Percentiles rank a stretch among this genome's conserved stretches.
Conservation (phyloP, 192 early-diverging fungal genomes). For the Neocallimastix lanati region DNA sequence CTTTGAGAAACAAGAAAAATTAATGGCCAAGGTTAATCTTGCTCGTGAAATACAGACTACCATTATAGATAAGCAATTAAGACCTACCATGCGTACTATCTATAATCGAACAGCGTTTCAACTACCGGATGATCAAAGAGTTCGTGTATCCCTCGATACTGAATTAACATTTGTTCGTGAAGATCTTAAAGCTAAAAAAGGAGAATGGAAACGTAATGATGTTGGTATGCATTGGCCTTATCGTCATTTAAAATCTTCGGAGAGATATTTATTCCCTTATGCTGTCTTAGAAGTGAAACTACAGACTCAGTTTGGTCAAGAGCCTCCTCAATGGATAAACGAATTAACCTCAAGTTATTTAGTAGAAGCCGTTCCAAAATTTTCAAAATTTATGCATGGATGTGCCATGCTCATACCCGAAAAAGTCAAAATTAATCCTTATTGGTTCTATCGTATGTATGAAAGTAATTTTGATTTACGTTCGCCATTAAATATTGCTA, state of each 20-base stretch:
- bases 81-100: slow-evolving; percentile 50
- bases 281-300: slow-evolving; percentile 94
- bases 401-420: slow-evolving; percentile 44
- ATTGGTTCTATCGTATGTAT: background rate
- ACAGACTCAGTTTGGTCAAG: slow-evolving; percentile 76
- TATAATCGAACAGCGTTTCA: slow-evolving; percentile 98
- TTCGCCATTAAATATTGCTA: background rate
- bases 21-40: slow-evolving; percentile 47
- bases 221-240: slow-evolving; percentile 61
- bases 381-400: slow-evolving; percentile 97
- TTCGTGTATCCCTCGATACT: slow-evolving; percentile 90
- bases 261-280: slow-evolving; percentile 78
- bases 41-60: slow-evolving; percentile 53
- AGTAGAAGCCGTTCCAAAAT: slow-evolving; percentile 49
- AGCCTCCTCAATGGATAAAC: slow-evolving; percentile 86
- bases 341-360: slow-evolving; percentile 77
- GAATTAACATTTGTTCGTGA: slow-evolving; percentile 93
- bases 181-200: slow-evolving; percentile 41
- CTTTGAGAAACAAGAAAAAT: slow-evolving; percentile 47
- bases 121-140: slow-evolving; percentile 78
- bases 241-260: slow-evolving; percentile 55
- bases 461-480: background rate
- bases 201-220: slow-evolving; percentile 77
- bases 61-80: slow-evolving; percentile 45
- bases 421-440: background rate